Base-by-base conservation (phyloP, 345 rosid genomes). In the Rhodamnia argentea region DNA sequence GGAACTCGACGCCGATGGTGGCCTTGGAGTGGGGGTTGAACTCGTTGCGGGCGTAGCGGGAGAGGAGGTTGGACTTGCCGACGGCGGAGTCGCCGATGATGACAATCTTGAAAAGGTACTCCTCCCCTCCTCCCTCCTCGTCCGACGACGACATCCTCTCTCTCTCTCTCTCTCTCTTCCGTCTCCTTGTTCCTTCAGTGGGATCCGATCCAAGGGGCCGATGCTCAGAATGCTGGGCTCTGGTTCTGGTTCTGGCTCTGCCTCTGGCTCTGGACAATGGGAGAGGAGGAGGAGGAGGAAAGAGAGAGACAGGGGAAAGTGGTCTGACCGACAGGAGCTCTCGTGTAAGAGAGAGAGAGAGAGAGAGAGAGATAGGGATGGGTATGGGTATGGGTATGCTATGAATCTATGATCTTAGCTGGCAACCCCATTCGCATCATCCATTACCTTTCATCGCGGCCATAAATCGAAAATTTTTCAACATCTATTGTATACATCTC, bases 1-100 rank as follows among this genome's bases (percentile, higher is more conserved):
- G 99, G 82, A 96, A 96, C 92, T 96, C 99, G 13, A 95, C 98
- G n/a, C 98, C 99, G 52, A 96, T 96, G 20, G 99, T 96, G 5
- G 99, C 96, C 86, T 96, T 96, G 9, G 98, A 96, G 89, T 96
- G 94, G 6, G 93, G 94, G 78, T 96, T 96, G 92, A 96, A 96
- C 92, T 96, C 98, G 89, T 96, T 95, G 7, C 96, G 93, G 2
- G 97, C 98, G 88, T 95, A 96, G n/a, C 99, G 95, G 24, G 99
- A 92, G n/a, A 96, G 90, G 53, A 96, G 92, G 87, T 96, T 96
- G 3, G 98, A 95, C 89, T 96, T 96, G 42, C 99, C 99, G n/a
- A 96, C 99, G 10, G 99, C 99, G 7, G 99, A 96, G 89, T 96
- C 98, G 0, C 99, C 99, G 83, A 96, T 96, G 82, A 96, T 89